Base-by-base conservation (phyloP, 805 yeast genomes). In the Metschnikowia lachancei region DNA sequence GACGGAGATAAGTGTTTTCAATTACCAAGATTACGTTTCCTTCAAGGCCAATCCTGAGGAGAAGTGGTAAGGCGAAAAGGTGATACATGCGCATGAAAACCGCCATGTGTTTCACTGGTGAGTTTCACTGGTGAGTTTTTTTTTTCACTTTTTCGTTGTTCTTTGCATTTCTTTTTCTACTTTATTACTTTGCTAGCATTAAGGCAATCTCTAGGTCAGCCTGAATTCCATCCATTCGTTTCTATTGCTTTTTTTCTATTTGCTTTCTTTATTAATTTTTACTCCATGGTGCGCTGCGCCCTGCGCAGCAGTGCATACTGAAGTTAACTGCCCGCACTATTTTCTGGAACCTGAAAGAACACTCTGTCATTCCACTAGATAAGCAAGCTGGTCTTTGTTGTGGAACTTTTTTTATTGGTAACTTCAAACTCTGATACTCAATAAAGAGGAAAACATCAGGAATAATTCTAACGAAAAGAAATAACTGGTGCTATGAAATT, bases 1-100 rank as follows among this genome's bases (percentile, higher is more conserved):
- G 69, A 89, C 97, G 2, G 99, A 94, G 63, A 66, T 94, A 36
- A 87, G 96, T 26, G 61, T 87, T n/a, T 94, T 82, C 70, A 88
- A 87, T 48, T 62, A 69, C 58, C 75, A 66, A 7, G 90, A 78
- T 35, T 94, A 91, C 64, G 70, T 69, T 24, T 77, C 68, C 36
- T 94, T 72, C 68, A 87, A 87, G 67, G 73, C 74, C 35, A 85
- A 91, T 55, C 99, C 99, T 0, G 90, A 81, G 57, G 97, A 90
- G 61, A 86, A 87, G 63, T 92, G 99, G 98, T 85, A 64, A 20
- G 26, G 2, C 13, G 30, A 29, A 3, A 9, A 14, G 41, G 22
- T 28, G 24, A 14, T 16, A 11, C 31, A 28, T n/a, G 14, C 8
- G 30, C 39, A 32, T 11, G 35, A 32, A 12, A 14, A 20, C 29